phyloP scores from a whole-genome alignment of 352 stramenopile genomes.

The Phytophthora ohioensis region DNA sequence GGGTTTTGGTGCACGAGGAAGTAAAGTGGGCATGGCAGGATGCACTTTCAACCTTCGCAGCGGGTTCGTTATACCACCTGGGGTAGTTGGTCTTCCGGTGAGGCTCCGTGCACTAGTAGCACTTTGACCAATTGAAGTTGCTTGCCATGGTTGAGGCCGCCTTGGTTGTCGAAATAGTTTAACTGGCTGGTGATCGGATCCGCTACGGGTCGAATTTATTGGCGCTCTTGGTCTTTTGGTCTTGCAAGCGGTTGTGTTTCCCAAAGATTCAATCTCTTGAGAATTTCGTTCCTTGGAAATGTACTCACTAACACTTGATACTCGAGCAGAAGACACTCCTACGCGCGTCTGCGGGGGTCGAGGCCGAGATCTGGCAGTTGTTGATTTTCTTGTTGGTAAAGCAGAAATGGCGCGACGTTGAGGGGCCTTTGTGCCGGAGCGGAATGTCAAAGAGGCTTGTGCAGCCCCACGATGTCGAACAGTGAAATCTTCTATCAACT shows the following conservation, averaged over 20 bases:
- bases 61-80: constrained; percentile 14
- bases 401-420: neutral
- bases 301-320: neutral
- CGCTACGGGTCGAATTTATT: neutral
- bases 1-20: constrained; percentile 21
- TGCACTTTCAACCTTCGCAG: constrained; percentile 32
- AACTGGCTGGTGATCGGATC: neutral
- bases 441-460: constrained; percentile 26
- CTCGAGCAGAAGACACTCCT: constrained; percentile 5
- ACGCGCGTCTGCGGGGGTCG: constrained; percentile 7
- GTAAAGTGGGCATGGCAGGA: constrained; percentile 10
- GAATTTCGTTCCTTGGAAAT: neutral
- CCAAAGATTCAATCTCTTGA: constrained; percentile 6
- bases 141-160: constrained; percentile 24
- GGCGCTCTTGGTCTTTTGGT: neutral
- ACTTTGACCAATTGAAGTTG: neutral
- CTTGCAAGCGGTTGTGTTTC: constrained; percentile 7
- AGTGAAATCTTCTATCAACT: constrained; percentile 31
- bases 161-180: constrained; percentile 18
- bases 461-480: constrained; percentile 21
- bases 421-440: constrained; percentile 10
- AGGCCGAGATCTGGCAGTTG: constrained; percentile 15
- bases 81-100: constrained; percentile 11
- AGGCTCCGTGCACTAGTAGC: neutral
- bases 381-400: constrained; percentile 9